A percentile compares a stretch with the other conserved stretches of the same genome.
These are phyloP conservation scores for Amanita brunnescens DNA, from an alignment of 768 basidiomycete species.

Conservation along the genomic window DNA sequence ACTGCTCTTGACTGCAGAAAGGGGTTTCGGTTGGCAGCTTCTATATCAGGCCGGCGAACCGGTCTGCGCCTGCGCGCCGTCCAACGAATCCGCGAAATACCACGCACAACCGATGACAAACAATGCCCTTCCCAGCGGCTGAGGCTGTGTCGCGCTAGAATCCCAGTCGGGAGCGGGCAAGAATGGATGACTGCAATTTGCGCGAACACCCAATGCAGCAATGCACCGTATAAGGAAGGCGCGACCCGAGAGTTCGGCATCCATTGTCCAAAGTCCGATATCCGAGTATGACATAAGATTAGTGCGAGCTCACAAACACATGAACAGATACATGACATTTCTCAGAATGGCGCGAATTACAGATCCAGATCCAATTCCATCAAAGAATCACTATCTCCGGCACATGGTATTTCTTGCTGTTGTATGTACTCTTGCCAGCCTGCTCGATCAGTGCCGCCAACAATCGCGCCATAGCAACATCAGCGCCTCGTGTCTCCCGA, in stretches of 20 bases:
- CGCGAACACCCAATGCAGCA: not conserved
- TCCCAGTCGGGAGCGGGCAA: not conserved
- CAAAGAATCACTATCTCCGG: conserved; percentile 30
- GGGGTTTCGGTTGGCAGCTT: conserved; percentile 12
- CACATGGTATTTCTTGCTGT: conserved; percentile 62
- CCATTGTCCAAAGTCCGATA: conserved; percentile 12
- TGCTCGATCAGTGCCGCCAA: conserved; percentile 20
- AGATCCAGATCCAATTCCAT: conserved; percentile 3
- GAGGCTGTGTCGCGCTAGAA: conserved; percentile 4
- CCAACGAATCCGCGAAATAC: not conserved
- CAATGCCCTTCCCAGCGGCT: not conserved
- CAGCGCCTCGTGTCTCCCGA: not conserved
- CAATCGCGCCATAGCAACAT: too few relatives aligned
- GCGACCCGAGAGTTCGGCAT: conserved; percentile 12
- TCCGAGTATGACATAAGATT: conserved; percentile 2
- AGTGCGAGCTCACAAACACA: not conserved
- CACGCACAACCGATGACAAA: not conserved
- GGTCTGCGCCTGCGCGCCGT: not conserved
- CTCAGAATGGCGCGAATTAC: not conserved
- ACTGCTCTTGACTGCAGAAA: conserved; percentile 13
- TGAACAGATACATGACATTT: conserved; percentile 3
- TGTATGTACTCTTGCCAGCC: conserved; percentile 83
- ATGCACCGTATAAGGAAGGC: conserved; percentile 9
- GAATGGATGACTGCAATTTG: conserved; percentile 1
- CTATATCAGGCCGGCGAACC: conserved; percentile 6